Percentiles rank a stretch among this genome's conserved stretches.
These are phyloP conservation scores for Rhodotorula toruloides DNA, from an alignment of 768 basidiomycete genomes.

Conservation along the genomic window DNA sequence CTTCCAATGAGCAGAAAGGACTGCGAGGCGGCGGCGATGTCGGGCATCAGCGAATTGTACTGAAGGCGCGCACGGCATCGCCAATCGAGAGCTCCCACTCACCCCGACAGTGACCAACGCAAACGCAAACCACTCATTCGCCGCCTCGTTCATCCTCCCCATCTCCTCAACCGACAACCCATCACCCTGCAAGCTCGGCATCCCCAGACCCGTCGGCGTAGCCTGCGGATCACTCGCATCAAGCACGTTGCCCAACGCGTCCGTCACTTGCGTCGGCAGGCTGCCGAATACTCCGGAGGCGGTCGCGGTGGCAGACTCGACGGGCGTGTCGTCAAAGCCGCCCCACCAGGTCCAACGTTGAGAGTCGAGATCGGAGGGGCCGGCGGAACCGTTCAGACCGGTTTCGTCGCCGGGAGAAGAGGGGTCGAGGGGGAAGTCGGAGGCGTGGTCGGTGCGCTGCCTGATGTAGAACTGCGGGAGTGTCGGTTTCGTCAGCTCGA, in stretches of 20 bases:
- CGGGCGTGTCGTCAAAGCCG: not conserved
- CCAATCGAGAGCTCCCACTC: not conserved
- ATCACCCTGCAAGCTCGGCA: constrained; percentile 43
- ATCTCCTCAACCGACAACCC: constrained; percentile 27
- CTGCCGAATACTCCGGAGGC: constrained; percentile 4
- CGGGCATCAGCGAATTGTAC: too few species aligned
- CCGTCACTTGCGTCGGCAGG: constrained; percentile 26
- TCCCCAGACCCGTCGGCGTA: constrained; percentile 27
- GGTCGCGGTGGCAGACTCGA: constrained; percentile 12
- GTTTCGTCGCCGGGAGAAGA: constrained; percentile 18
- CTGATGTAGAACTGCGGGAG: constrained; percentile 39
- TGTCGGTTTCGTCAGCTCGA: too few species aligned
- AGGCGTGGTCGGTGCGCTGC: constrained; percentile 24
- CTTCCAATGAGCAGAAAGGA: constrained; percentile 33
- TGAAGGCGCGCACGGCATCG: not conserved
- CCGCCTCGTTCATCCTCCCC: constrained; percentile 44
- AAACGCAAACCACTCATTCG: constrained; percentile 85
- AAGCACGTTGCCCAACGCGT: constrained; percentile 1
- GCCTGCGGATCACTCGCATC: constrained; percentile 23
- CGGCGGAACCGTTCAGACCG: constrained; percentile 29
- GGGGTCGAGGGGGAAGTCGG: not conserved
- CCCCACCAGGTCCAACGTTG: constrained; percentile 33
- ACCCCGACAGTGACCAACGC: constrained; percentile 78
- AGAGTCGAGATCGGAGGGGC: not conserved
- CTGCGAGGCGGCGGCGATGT: not conserved